Evolutionary conservation across 306 rosid genomes (phyloP).

Genomic region (Quillaja saponaria): DNA sequence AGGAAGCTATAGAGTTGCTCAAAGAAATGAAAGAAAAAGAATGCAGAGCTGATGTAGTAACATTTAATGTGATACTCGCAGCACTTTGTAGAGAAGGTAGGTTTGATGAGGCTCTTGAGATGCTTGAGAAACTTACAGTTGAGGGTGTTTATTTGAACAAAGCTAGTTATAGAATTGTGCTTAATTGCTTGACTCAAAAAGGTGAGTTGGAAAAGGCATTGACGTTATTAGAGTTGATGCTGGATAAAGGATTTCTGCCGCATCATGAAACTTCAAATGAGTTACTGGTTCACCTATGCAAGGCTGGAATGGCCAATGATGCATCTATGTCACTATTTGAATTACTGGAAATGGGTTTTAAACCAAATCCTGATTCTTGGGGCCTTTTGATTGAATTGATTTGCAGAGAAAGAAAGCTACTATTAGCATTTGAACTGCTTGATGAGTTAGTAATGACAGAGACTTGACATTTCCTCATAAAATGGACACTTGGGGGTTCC

Average conservation of each 20-base stretch:
- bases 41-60: conserved; percentile 63
- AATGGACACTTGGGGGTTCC: conserved; percentile 15
- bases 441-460: conserved; percentile 51
- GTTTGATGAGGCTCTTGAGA: conserved; percentile 64
- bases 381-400: conserved; percentile 52
- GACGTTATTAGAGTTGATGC: conserved; percentile 61
- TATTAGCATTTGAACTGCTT: conserved; percentile 65
- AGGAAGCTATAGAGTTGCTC: conserved; percentile 65
- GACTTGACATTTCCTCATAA: conserved; percentile 14
- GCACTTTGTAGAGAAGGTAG: conserved; percentile 73
- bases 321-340: conserved; percentile 56
- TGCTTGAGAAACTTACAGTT: conserved; percentile 67
- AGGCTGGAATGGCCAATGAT: conserved; percentile 64
- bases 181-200: conserved; percentile 58
- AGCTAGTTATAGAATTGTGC: conserved; percentile 81
- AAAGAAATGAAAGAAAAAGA: conserved; percentile 65
- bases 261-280: conserved; percentile 84
- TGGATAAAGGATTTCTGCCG: conserved; percentile 75
- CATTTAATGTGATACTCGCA: conserved; percentile 72
- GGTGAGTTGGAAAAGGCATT: conserved; percentile 59
- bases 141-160: conserved; percentile 80
- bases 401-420: conserved; percentile 65
- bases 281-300: conserved; percentile 63
- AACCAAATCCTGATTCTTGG: conserved; percentile 74
- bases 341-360: conserved; percentile 59